Evolutionary conservation across 257 asterid genomes (phyloP).

Genomic region (Capsicum pubescens): DNA sequence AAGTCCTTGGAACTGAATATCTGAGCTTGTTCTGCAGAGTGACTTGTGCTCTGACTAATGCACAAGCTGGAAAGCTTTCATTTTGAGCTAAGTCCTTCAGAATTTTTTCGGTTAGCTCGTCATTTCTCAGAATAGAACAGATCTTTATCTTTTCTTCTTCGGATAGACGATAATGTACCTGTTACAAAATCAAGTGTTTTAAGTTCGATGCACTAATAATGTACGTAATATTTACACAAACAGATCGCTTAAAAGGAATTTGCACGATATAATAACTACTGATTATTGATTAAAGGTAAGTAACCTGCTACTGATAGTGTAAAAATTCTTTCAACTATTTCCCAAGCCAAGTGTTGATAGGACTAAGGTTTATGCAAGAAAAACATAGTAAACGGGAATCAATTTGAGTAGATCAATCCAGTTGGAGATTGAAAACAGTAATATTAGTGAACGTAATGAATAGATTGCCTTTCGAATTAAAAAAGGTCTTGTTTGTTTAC

Average conservation of each 20-base stretch:
- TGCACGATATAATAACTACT: not conserved
- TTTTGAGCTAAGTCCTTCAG: constrained; percentile 40
- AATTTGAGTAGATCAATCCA: not conserved
- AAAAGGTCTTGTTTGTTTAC: constrained; percentile 32
- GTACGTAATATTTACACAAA: not conserved
- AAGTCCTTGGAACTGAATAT: not conserved
- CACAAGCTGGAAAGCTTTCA: constrained; percentile 47
- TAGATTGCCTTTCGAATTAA: not conserved
- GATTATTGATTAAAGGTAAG: not conserved
- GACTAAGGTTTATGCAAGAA: not conserved
- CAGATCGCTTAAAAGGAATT: not conserved
- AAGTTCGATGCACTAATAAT: not conserved
- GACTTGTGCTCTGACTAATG: constrained; percentile 36
- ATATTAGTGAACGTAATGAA: too few relatives aligned
- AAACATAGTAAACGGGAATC: not conserved
- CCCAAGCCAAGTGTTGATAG: not conserved
- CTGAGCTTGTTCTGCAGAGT: constrained; percentile 36
- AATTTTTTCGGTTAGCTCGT: constrained; percentile 48
- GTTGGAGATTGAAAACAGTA: not conserved
- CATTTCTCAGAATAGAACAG: constrained; percentile 48
- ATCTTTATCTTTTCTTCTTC: constrained; percentile 57
- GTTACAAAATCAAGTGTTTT: not conserved
- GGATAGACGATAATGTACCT: constrained; percentile 51
- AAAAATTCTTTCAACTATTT: not conserved
- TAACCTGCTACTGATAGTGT: not conserved